Evolutionary conservation across 805 yeast species (phyloP).

Genomic region (Nakazawaea anatomiae): DNA sequence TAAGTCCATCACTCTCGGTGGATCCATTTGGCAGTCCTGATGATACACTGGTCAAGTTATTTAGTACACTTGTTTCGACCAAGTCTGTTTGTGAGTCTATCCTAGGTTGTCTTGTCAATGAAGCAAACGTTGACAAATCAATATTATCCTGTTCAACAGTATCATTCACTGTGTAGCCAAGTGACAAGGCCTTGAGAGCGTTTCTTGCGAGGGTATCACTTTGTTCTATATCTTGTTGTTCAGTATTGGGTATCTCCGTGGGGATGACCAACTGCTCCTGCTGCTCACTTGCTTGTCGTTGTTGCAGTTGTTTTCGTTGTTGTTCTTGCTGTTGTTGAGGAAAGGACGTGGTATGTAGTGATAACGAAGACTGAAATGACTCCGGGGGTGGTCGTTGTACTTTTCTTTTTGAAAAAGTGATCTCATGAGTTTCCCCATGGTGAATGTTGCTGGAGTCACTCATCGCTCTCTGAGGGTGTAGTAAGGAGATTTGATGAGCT

Average conservation of each 20-base stretch:
- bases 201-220: conserved; percentile 3
- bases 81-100: not conserved
- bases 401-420: not conserved
- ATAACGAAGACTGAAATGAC: conserved; percentile 5
- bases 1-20: conserved; percentile 15
- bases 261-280: not conserved
- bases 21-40: conserved; percentile 1
- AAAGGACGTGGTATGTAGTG: not conserved
- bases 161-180: not conserved
- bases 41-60: conserved; percentile 5
- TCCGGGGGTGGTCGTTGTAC: not conserved
- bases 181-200: conserved; percentile 5
- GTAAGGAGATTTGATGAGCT: not conserved
- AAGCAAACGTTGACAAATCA: conserved; percentile 9
- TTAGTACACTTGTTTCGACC: conserved; percentile 1
- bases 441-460: not conserved
- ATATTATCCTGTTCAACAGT: conserved; percentile 5
- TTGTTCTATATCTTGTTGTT: not conserved
- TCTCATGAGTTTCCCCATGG: not conserved
- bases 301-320: not conserved
- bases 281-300: not conserved
- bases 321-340: not conserved
- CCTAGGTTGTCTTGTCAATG: conserved; percentile 10
- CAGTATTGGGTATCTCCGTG: not conserved
- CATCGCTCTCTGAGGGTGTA: not conserved